Evolutionary conservation across 345 rosid genomes (phyloP).

Genomic region (Populus alba): DNA sequence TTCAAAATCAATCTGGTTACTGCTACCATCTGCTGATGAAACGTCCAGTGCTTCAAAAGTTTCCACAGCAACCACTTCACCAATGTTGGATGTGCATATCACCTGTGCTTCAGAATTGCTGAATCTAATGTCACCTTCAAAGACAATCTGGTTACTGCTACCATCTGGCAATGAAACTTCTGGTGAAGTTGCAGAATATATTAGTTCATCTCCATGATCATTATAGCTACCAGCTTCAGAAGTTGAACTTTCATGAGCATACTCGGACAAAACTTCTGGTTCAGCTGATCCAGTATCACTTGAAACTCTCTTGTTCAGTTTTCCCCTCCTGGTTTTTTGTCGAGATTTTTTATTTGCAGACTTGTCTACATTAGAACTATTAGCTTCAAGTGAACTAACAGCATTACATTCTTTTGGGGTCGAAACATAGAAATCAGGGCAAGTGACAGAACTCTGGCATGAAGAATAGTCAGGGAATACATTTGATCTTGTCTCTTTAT

Average conservation of each 20-base stretch:
- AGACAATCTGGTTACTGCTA: conserved; percentile 10
- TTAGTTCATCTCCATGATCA: conserved; percentile 13
- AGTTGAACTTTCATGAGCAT: conserved; percentile 17
- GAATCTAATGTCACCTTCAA: conserved; percentile 9
- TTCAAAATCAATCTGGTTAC: conserved; percentile 14
- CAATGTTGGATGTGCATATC: conserved; percentile 12
- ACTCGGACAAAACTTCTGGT: conserved; percentile 20
- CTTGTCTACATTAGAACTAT: conserved; percentile 22
- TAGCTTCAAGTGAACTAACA: conserved; percentile 19
- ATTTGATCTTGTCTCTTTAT: conserved; percentile 21
- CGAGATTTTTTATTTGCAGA: conserved; percentile 23
- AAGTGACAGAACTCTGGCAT: conserved; percentile 16
- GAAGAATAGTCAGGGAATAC: conserved; percentile 18
- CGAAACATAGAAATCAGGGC: conserved; percentile 20
- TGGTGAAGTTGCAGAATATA: conserved; percentile 20
- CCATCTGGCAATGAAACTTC: conserved; percentile 24
- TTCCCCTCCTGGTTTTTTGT: conserved; percentile 40
- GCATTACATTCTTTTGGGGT: conserved; percentile 22
- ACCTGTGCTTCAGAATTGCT: conserved; percentile 9
- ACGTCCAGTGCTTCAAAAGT: conserved; percentile 17
- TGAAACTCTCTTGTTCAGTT: conserved; percentile 29
- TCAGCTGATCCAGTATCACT: conserved; percentile 20
- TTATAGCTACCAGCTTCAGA: conserved; percentile 22
- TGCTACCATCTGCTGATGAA: conserved; percentile 18
- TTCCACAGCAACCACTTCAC: conserved; percentile 23